These are phyloP conservation scores for Lipomyces yamanashiensis DNA, from an alignment of 805 yeast species.

Conservation along the genomic window DNA sequence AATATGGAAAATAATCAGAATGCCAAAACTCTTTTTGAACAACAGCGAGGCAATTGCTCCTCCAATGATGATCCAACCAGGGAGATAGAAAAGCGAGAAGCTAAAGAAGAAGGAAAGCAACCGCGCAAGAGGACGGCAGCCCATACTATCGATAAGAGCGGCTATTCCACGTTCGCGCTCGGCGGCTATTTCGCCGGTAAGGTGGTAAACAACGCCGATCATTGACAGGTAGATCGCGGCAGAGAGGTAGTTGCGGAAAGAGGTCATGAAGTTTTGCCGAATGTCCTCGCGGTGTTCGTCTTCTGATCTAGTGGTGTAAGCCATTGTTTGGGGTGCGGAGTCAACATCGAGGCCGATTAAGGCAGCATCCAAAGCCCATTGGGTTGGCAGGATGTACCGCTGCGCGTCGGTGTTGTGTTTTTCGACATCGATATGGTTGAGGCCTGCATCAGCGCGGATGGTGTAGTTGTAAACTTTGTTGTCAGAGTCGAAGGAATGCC, in stretches of 20 bases:
- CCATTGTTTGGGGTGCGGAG: slow-evolving; percentile 36
- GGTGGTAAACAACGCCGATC: slow-evolving; percentile 46
- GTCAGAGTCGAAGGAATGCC: slow-evolving; percentile 42
- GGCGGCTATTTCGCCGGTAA: slow-evolving; percentile 43
- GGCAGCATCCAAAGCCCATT: slow-evolving; percentile 44
- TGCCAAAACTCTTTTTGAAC: slow-evolving; percentile 39
- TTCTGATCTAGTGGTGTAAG: slow-evolving; percentile 40
- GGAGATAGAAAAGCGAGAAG: slow-evolving; percentile 41
- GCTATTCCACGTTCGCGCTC: slow-evolving; percentile 45
- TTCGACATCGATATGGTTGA: slow-evolving; percentile 37
- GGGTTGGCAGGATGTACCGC: slow-evolving; percentile 43
- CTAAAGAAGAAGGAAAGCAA: slow-evolving; percentile 40
- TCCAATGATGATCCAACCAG: slow-evolving; percentile 45
- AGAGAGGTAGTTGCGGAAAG: slow-evolving; percentile 41
- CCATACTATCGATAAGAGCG: slow-evolving; percentile 44
- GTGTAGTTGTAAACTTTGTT: slow-evolving; percentile 44
- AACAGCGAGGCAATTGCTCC: slow-evolving; percentile 35
- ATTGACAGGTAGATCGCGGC: slow-evolving; percentile 45
- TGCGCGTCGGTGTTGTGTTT: slow-evolving; percentile 41
- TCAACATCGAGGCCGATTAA: slow-evolving; percentile 17
- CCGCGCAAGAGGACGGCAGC: slow-evolving; percentile 40
- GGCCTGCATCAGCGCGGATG: slow-evolving; percentile 44
- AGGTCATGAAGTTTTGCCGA: slow-evolving; percentile 40
- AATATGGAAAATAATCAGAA: slow-evolving; percentile 42
- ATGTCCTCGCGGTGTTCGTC: slow-evolving; percentile 35